Conservation (phyloP, 441 rosid species). For the Gossypium davidsonii region DNA sequence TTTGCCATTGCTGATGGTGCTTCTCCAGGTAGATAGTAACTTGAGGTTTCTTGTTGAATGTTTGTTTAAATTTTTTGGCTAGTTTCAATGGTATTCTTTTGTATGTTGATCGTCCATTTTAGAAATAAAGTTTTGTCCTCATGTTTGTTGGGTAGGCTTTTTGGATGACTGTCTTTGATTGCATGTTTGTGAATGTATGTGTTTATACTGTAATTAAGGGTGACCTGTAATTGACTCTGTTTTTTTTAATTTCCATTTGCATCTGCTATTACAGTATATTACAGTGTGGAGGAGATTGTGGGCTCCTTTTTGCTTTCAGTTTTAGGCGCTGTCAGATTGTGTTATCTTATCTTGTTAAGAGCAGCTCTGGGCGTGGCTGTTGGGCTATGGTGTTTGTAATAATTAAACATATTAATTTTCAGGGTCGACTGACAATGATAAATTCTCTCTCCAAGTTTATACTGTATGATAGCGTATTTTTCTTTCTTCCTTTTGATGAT, state of each 20-base stretch:
- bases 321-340: neutral
- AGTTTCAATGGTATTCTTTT: neutral
- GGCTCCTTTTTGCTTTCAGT: neutral
- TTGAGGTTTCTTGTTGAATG: neutral
- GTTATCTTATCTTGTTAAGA: neutral
- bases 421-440: neutral
- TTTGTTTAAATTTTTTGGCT: neutral
- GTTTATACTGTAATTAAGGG: neutral
- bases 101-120: neutral
- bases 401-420: neutral
- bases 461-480: neutral
- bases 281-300: neutral
- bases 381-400: neutral
- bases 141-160: neutral
- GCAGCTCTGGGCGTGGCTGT: neutral
- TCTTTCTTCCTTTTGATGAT: neutral
- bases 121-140: neutral
- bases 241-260: neutral
- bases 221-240: neutral
- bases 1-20: slow-evolving; percentile 99
- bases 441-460: neutral
- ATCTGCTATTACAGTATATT: neutral
- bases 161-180: slow-evolving; percentile 1
- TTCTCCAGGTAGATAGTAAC: slow-evolving; percentile 64
- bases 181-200: neutral